phyloP scores from a whole-genome alignment of 768 basidiomycete species.

The Phallus indusiatus region DNA sequence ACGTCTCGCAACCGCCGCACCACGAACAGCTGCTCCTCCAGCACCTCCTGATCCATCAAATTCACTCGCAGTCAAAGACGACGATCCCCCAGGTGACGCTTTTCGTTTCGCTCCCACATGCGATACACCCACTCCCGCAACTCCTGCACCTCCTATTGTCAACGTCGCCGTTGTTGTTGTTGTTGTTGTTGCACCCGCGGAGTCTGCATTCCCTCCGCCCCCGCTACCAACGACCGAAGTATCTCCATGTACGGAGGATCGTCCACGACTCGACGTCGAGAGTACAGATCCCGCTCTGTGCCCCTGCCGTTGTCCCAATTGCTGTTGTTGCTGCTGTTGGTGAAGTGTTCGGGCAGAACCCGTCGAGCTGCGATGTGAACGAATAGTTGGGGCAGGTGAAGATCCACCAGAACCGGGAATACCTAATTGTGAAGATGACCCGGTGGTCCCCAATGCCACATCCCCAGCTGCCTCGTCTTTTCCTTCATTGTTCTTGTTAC shows the following conservation, averaged over 20 bases:
- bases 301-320: conserved; percentile 41
- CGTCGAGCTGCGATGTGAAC: conserved; percentile 25
- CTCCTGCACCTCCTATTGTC: too few relatives aligned
- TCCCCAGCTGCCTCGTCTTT: conserved; percentile 20
- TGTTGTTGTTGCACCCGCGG: conserved; percentile 1
- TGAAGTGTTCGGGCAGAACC: conserved; percentile 20
- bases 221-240: neutral
- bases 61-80: conserved; percentile 38
- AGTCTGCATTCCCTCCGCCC: conserved; percentile 1
- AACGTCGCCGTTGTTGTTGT: conserved; percentile 3
- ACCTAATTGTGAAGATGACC: conserved; percentile 11
- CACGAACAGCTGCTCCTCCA: conserved; percentile 34
- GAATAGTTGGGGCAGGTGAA: conserved; percentile 44
- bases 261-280: conserved; percentile 31
- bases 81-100: conserved; percentile 19
- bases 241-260: conserved; percentile 32
- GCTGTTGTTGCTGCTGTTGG: conserved; percentile 42
- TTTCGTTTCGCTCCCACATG: conserved; percentile 38
- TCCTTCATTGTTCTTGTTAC: conserved; percentile 18
- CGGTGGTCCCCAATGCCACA: conserved; percentile 1
- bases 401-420: conserved; percentile 25
- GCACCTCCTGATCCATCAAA: conserved; percentile 30
- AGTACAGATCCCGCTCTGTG: conserved; percentile 23
- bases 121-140: too few relatives aligned
- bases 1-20: conserved; percentile 25